A percentile compares a stretch with the other conserved stretches of the same genome.
Evolutionary conservation across 2,329 filamentous ascomycete genomes (phyloP).

Genomic region (Penicillium sp.): DNA sequence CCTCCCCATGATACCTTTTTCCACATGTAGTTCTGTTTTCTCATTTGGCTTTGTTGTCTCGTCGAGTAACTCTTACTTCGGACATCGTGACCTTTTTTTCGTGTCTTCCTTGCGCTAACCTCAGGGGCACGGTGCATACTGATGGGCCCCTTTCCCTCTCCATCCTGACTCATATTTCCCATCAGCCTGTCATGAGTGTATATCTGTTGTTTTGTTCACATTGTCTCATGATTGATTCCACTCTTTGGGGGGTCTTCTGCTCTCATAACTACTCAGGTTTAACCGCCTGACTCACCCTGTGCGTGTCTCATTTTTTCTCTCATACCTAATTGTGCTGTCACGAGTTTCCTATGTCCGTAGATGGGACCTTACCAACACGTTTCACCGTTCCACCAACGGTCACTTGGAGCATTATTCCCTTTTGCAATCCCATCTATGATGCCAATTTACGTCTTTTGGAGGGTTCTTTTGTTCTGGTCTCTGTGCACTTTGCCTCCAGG

Average conservation of each 20-base stretch:
- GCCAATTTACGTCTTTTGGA: constrained; percentile 28
- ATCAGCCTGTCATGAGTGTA: constrained; percentile 33
- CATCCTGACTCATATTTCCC: constrained; percentile 15
- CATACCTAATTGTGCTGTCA: constrained; percentile 35
- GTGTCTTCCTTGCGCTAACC: constrained; percentile 12
- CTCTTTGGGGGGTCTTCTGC: neutral
- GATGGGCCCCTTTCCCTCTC: neutral
- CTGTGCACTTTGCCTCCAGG: constrained; percentile 34
- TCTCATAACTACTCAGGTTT: neutral
- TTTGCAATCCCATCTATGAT: constrained; percentile 29
- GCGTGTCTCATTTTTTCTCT: constrained; percentile 18
- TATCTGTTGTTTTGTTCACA: constrained; percentile 27
- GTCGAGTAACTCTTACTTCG: constrained; percentile 21
- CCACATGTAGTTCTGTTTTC: constrained; percentile 36
- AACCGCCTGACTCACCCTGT: constrained; percentile 4
- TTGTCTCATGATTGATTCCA: constrained; percentile 11
- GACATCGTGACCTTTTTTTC: constrained; percentile 14
- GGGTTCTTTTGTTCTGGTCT: constrained; percentile 23
- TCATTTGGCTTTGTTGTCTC: constrained; percentile 14
- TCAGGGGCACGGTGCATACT: neutral
- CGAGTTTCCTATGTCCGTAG: constrained; percentile 46
- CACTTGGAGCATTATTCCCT: constrained; percentile 31
- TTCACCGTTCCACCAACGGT: constrained; percentile 21
- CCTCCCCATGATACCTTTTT: constrained; percentile 45
- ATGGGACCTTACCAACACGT: constrained; percentile 32